Evolutionary conservation across 176 grass and related monocot species (phyloP), one percentile per base, ranked within the genome.

Genomic region (Phoenix roebelenii): DNA sequence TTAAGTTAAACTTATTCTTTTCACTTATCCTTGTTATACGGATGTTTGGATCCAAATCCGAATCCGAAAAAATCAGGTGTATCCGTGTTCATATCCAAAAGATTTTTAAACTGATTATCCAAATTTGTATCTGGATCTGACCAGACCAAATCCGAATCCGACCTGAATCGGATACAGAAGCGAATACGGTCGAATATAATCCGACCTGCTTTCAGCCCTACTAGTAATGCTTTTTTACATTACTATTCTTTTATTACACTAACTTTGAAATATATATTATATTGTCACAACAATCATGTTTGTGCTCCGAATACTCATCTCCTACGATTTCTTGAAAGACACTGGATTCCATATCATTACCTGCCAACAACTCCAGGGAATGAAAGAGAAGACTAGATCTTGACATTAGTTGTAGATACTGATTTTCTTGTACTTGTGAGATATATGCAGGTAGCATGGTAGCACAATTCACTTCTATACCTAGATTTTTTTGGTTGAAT

Each of bases 381-480:
- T 74, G 85, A 87, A 85, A 73, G 77, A 32, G 86, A 96, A 61
- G 55, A 84, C 69, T 86, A 90, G 25, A 96, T 96, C 32, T 58
- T 96, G 29, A 72, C 77, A 18, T 75, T 96, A 74, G 74, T 87
- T 76, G 57, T 82, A 51, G 61, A 66, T 54, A 90, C 92, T 30
- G 74, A 96, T 88, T 96, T 96, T 85, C 68, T 82, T 16, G 87
- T 96, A 10, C 78, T 96, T 28, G 86, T 86, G 59, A 90, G 92
- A 85, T 96, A 96, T 62, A 96, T 96, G 92, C 86, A 96, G 92
- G 92, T 90, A 83, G 54, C 9, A 54, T 59, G 3, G 18, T 63
- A 2, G 20, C 20, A 20, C 20, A 20, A 12, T 12, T 12, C 35
- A 44, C 10, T 44, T 44, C 0, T 44, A 12, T 44, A 44, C 10